Percentiles rank a stretch among this genome's conserved stretches.
These are phyloP conservation scores for Telfairia occidentalis DNA, from an alignment of 331 rosid genomes.

Conservation along the genomic window DNA sequence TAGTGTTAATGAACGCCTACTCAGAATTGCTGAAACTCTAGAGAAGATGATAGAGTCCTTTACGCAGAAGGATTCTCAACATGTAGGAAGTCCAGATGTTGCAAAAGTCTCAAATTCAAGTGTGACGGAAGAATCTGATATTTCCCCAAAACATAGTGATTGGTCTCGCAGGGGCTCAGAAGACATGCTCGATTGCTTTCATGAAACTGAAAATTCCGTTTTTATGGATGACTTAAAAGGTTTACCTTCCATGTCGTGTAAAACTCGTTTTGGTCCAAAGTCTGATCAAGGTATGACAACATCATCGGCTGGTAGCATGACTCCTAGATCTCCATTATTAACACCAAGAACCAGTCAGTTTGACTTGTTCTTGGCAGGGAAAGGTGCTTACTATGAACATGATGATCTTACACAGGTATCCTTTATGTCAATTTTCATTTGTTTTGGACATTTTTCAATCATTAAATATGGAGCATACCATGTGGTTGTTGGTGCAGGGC, in stretches of 20 bases:
- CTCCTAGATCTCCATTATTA: constrained; percentile 94
- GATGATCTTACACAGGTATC: constrained; percentile 89
- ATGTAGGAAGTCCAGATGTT: constrained; percentile 86
- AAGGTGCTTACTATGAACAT: constrained; percentile 81
- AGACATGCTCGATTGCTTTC: constrained; percentile 95
- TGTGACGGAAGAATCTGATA: constrained; percentile 88
- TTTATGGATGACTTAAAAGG: constrained; percentile 92
- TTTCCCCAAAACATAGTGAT: constrained; percentile 91
- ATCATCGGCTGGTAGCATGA: constrained; percentile 98
- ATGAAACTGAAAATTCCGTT: constrained; percentile 68
- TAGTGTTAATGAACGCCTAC: constrained; percentile 84
- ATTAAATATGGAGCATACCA: neutral
- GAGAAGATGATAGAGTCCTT: constrained; percentile 74
- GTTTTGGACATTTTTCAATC: constrained; percentile 6
- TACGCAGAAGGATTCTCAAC: constrained; percentile 68
- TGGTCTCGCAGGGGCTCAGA: constrained; percentile 97
- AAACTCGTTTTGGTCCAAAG: constrained; percentile 96
- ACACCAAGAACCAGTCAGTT: constrained; percentile 92
- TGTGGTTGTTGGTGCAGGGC: neutral
- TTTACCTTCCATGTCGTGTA: constrained; percentile 80
- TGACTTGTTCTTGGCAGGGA: constrained; percentile 87
- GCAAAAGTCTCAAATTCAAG: constrained; percentile 89
- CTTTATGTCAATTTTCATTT: constrained; percentile 5
- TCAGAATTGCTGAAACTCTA: constrained; percentile 70
- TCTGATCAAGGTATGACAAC: constrained; percentile 99